Evolutionary conservation across 192 early-diverging fungal genomes (phyloP), one percentile per base, ranked within the genome.

Genomic region (Powellomyces hirtus): DNA sequence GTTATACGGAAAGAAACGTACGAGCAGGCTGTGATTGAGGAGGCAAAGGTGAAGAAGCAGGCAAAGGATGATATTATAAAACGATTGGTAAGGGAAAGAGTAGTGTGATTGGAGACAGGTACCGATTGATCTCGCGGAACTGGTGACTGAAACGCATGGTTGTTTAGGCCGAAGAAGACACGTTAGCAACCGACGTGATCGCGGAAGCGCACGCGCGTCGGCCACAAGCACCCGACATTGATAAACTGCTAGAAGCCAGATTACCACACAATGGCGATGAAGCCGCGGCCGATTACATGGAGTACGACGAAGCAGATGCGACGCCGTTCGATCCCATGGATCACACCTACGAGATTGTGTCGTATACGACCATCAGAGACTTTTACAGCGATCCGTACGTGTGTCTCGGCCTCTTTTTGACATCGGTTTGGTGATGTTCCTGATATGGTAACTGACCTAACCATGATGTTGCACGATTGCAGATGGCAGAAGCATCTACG

Each of bases 21-120:
- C 68, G 49, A 82, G 35, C 73, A 81, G 58, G 81, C 90, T 65
- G 75, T 88, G n/a, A 80, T 89, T 44, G 89, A 92, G 18, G 91
- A 94, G 59, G 71, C 82, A 60, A 80, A 78, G 31, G 75, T 79
- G 30, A 91, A 90, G 59, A 78, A 80, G 44, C 68, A 84, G 53
- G 89, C 89, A 33, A 84, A 89, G 55, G 77, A 81, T 31, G 86
- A 78, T 27, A 58, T 94, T 33, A 91, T 96, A 34, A 72, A 87
- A n/a, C 87, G 92, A 71, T 73, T 96, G 75, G 89, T 81, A 75
- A 71, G 64, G 50, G 1, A 2, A 5, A 30, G n/a, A n/a, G n/a
- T n/a, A n/a, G n/a, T n/a, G n/a, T n/a, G n/a, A n/a, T n/a, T n/a
- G n/a, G n/a, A n/a, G n/a, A n/a, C n/a, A n/a, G n/a, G n/a, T n/a